Percentiles rank a stretch among this genome's conserved stretches.
phyloP scores from a whole-genome alignment of 495 filamentous ascomycete species.

The Penicillium desertorum region DNA sequence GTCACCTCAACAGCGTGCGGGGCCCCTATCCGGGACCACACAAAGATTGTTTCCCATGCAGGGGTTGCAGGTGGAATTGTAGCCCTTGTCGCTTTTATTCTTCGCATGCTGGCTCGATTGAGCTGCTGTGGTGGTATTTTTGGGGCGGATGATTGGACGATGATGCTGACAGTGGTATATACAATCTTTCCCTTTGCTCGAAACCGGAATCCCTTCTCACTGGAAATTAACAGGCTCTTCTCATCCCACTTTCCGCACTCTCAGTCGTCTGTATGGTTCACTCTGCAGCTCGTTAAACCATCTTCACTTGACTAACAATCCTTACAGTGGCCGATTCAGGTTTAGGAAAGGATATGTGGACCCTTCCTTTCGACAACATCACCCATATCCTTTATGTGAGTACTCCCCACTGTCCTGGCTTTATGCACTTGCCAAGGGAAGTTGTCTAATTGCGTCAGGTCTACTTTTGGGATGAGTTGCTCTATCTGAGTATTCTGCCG shows the following conservation, averaged over 20 bases:
- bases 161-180: conserved; percentile 33
- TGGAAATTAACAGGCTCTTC: conserved; percentile 15
- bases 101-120: conserved; percentile 31
- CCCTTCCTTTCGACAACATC: conserved; percentile 46
- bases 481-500: conserved; percentile 38
- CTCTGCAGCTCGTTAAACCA: background rate
- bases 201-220: background rate
- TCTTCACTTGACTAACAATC: background rate
- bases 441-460: conserved; percentile 15
- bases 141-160: conserved; percentile 35
- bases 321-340: conserved; percentile 39
- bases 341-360: conserved; percentile 49
- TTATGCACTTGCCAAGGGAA: background rate
- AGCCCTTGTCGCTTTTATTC: conserved; percentile 28
- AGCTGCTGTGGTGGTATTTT: conserved; percentile 27
- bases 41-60: conserved; percentile 24
- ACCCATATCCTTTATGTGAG: conserved; percentile 39
- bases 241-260: conserved; percentile 28
- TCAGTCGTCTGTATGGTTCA: conserved; percentile 28
- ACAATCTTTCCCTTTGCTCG: background rate
- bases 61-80: conserved; percentile 26
- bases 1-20: conserved; percentile 31
- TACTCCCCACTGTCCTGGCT: background rate
- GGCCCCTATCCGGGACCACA: conserved; percentile 30
- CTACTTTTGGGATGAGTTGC: conserved; percentile 34